These are phyloP conservation scores for Phaeotremella skinneri DNA, from an alignment of 768 basidiomycete genomes.

Conservation along the genomic window DNA sequence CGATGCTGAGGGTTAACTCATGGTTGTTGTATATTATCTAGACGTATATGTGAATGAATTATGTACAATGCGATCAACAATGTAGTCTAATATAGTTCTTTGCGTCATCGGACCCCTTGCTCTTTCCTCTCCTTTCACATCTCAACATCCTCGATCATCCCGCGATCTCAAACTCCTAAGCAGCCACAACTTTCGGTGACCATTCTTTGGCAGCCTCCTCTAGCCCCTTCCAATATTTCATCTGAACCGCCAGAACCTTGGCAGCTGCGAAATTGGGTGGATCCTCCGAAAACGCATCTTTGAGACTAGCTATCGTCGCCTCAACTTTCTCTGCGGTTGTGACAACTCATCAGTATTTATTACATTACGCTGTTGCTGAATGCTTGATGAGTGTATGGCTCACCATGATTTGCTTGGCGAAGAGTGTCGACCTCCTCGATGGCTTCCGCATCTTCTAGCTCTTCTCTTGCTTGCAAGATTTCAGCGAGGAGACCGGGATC, in stretches of 20 bases:
- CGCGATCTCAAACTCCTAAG: no score
- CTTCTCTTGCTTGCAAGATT: slow-evolving; percentile 75
- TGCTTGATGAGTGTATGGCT: slow-evolving; percentile 21
- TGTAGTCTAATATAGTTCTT: background rate
- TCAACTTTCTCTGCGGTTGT: slow-evolving; percentile 58
- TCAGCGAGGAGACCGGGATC: slow-evolving; percentile 70
- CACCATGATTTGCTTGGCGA: slow-evolving; percentile 61
- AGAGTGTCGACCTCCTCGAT: slow-evolving; percentile 59
- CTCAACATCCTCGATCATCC: no score
- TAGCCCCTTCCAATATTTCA: slow-evolving; percentile 64
- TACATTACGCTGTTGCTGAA: background rate
- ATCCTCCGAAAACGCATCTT: slow-evolving; percentile 56
- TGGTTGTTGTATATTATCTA: background rate
- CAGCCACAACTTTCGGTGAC: slow-evolving; percentile 17
- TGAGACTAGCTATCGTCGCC: slow-evolving; percentile 56
- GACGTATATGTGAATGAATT: no score
- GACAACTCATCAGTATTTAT: background rate
- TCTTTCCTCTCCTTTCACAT: no score
- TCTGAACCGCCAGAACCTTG: slow-evolving; percentile 62
- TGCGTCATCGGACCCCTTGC: background rate
- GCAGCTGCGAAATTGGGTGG: slow-evolving; percentile 60
- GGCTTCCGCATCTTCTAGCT: slow-evolving; percentile 65
- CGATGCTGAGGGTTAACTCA: background rate
- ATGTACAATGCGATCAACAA: background rate
- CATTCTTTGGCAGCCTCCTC: slow-evolving; percentile 52